Percentiles rank a stretch among this genome's conserved stretches.
phyloP scores from a whole-genome alignment of 768 basidiomycete species.

The Lactarius hengduanensis region DNA sequence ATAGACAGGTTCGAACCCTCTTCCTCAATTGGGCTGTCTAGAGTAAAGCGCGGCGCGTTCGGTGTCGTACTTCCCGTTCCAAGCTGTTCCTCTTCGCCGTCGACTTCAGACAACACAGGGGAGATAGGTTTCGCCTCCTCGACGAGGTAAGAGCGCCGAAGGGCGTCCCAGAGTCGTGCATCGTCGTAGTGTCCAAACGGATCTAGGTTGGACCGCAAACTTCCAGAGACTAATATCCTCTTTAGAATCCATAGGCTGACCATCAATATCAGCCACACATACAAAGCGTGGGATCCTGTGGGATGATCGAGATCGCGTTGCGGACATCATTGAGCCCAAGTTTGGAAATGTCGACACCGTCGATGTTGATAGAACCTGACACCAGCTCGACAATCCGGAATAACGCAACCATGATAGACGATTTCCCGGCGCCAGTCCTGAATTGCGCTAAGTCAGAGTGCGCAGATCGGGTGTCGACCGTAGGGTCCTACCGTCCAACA shows the following conservation, averaged over 20 bases:
- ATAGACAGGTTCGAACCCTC: slow-evolving; percentile 85
- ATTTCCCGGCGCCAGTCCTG: slow-evolving; percentile 85
- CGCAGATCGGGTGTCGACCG: slow-evolving; percentile 2
- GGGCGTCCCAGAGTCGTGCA: slow-evolving; percentile 82
- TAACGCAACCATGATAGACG: slow-evolving; percentile 84
- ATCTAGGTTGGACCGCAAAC: slow-evolving; percentile 83
- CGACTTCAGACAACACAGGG: slow-evolving; percentile 32
- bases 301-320: slow-evolving; percentile 71
- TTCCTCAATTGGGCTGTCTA: slow-evolving; percentile 82
- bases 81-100: slow-evolving; percentile 42
- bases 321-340: slow-evolving; percentile 79
- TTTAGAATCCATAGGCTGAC: slow-evolving; percentile 13
- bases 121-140: slow-evolving; percentile 43
- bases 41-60: slow-evolving; percentile 54
- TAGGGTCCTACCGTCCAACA: slow-evolving; percentile 55
- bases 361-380: slow-evolving; percentile 75
- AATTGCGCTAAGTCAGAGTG: slow-evolving; percentile 6
- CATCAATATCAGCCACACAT: slow-evolving; percentile 46
- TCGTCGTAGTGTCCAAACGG: slow-evolving; percentile 84
- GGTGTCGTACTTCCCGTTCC: slow-evolving; percentile 27
- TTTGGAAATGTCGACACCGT: slow-evolving; percentile 79
- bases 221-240: slow-evolving; percentile 61
- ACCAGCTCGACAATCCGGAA: slow-evolving; percentile 81
- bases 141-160: slow-evolving; percentile 83
- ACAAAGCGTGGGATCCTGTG: slow-evolving; percentile 62